Evolutionary conservation across 768 basidiomycete species (phyloP), one percentile per base, ranked within the genome.

Genomic region (Lactifluus volemus): DNA sequence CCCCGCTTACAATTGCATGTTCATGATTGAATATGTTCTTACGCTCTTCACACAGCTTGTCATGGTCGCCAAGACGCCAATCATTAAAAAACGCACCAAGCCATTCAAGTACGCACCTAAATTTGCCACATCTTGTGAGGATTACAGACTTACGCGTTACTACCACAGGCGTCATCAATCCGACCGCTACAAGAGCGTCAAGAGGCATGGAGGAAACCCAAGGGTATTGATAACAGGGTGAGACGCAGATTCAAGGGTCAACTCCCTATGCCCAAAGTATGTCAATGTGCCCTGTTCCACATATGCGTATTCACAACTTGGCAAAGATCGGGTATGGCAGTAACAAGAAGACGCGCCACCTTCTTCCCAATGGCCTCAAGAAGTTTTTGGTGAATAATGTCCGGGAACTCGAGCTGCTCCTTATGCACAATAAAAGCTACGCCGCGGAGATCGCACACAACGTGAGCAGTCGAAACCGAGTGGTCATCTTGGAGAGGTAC

Each of bases 131-230:
- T 34, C 15, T 41, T 32, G 11, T 29, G 36, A 47, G 21, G 32
- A 39, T 25, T 29, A 15, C 29, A 51, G 14, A 48, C 47, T 49
- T 9, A 52, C 55, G 55, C 55, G 7, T 14, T 55, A 57, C 32
- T 47, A 21, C 60, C 53, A 34, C 73, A 92, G 91, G 83, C 92
- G 96, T 77, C 96, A 98, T 77, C 96, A 98, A 78, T 96, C 93
- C 53, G 96, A 98, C 79, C 89, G 96, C 73, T 98, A 97, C 81
- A 84, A 91, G 75, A 79, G 88, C 67, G 94, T 98, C 68, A 96
- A 96, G 94, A 97, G 81, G 81, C 91, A 81, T 99, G 97, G 97
- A 84, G 97, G 75, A 99, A 99, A 81, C 97, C 97, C 68, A 99
- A 98, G 86, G 97, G 96, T 92, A 98, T 98, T 70, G 96, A 98